These are phyloP conservation scores for Lachnellula subtilissima DNA, from an alignment of 2,329 filamentous ascomycete genomes.

Conservation along the genomic window DNA sequence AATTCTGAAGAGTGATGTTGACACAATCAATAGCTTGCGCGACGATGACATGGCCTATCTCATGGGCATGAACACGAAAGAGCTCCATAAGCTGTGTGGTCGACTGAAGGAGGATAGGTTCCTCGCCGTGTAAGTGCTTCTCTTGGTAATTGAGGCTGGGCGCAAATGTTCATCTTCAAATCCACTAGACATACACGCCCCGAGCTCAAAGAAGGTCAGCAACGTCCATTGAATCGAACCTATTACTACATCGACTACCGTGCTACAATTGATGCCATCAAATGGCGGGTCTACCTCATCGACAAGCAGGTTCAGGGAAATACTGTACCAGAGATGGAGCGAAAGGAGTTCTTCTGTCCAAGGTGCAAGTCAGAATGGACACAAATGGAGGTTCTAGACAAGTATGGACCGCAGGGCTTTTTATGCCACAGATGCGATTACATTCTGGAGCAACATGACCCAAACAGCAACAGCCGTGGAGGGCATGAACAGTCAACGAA, in stretches of 20 bases:
- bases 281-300: constrained; percentile 85
- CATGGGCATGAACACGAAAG: constrained; percentile 85
- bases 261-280: constrained; percentile 90
- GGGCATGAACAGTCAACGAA: constrained; percentile 69
- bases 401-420: constrained; percentile 63
- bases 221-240: constrained; percentile 76
- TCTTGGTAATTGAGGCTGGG: constrained; percentile 1
- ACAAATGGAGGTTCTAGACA: constrained; percentile 81
- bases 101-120: constrained; percentile 82
- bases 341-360: constrained; percentile 85
- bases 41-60: constrained; percentile 85
- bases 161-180: neutral
- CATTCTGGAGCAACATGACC: constrained; percentile 53
- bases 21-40: constrained; percentile 53
- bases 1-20: constrained; percentile 19
- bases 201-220: constrained; percentile 75
- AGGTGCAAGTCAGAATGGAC: constrained; percentile 85
- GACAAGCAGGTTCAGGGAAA: constrained; percentile 84
- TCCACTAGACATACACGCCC: constrained; percentile 60
- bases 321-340: constrained; percentile 73
- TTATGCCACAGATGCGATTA: constrained; percentile 73
- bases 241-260: constrained; percentile 98
- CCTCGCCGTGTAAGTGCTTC: constrained; percentile 63
- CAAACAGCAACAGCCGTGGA: constrained; percentile 59
- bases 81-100: constrained; percentile 83